Conservation (phyloP, 2,329 filamentous ascomycete genomes). For the Escovopsis sp. region DNA sequence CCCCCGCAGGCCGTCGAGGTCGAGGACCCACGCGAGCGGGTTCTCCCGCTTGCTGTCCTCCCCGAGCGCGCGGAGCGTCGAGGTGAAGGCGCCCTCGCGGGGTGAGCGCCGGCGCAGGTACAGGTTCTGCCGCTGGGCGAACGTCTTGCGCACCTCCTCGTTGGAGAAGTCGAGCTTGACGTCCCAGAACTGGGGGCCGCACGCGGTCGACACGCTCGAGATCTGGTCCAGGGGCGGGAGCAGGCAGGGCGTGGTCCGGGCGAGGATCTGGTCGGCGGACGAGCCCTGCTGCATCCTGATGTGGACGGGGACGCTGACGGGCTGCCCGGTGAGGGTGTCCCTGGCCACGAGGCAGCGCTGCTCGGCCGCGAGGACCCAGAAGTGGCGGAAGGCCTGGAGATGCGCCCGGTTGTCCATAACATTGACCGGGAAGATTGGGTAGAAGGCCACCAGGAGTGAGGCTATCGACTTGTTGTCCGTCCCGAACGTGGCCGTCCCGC, state of each 20-base stretch:
- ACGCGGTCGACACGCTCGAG: conserved; percentile 42
- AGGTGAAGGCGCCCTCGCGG: conserved; percentile 54
- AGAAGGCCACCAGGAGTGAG: conserved; percentile 78
- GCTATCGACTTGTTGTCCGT: conserved; percentile 80
- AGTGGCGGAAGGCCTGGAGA: conserved; percentile 88
- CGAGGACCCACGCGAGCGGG: conserved; percentile 63
- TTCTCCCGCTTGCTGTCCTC: conserved; percentile 17
- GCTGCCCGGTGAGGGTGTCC: conserved; percentile 70
- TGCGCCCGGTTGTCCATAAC: conserved; percentile 92
- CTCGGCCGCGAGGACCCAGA: conserved; percentile 91
- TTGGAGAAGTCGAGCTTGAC: conserved; percentile 63
- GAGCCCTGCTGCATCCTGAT: conserved; percentile 39
- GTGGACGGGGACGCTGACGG: conserved; percentile 57
- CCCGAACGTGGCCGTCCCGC: conserved; percentile 82
- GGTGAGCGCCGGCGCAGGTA: conserved; percentile 57
- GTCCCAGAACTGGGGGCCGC: conserved; percentile 61
- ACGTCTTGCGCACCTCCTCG: conserved; percentile 42
- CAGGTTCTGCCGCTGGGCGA: conserved; percentile 56
- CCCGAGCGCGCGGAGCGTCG: conserved; percentile 61
- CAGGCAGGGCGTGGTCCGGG: conserved; percentile 38
- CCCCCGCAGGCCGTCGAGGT: conserved; percentile 37
- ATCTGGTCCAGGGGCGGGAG: conserved; percentile 53
- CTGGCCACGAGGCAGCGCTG: conserved; percentile 77
- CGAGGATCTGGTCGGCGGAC: conserved; percentile 3
- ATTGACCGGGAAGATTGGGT: conserved; percentile 77